Conservation (phyloP, 179 eudicot species). For the Spergularia azorica region DNA sequence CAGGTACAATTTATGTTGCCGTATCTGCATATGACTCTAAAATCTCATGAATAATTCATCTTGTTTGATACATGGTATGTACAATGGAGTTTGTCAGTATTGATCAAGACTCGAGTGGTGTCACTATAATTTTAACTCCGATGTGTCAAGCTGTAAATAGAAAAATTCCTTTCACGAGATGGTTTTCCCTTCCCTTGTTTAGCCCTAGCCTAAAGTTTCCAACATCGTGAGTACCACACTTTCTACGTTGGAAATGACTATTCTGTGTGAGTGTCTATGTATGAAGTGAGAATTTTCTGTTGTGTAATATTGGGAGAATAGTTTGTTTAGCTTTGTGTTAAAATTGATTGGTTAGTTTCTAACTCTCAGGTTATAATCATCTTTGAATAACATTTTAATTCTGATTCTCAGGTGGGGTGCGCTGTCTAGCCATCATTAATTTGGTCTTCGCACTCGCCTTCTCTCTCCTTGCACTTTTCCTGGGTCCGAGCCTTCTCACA, state of each 20-base stretch:
- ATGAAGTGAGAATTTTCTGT: too few species aligned
- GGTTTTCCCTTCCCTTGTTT: not conserved
- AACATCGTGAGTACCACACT: not conserved
- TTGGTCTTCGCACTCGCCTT: conserved; percentile 60
- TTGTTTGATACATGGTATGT: not conserved
- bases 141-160: not conserved
- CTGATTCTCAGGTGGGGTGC: conserved; percentile 73
- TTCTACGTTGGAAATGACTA: not conserved
- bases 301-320: not conserved
- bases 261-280: too few species aligned
- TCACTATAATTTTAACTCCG: not conserved
- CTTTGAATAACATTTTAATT: not conserved
- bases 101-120: not conserved
- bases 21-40: not conserved
- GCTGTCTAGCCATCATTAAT: conserved; percentile 86
- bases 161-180: not conserved
- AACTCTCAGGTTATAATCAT: not conserved
- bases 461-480: conserved; percentile 81
- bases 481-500: conserved; percentile 90
- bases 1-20: not conserved
- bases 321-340: too few species aligned
- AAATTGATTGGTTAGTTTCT: not conserved
- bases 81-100: not conserved
- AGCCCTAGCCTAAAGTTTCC: not conserved
- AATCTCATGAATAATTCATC: not conserved